Conservation (phyloP, 1,284 basidiomycete species). For the Microbotryum violaceum region DNA sequence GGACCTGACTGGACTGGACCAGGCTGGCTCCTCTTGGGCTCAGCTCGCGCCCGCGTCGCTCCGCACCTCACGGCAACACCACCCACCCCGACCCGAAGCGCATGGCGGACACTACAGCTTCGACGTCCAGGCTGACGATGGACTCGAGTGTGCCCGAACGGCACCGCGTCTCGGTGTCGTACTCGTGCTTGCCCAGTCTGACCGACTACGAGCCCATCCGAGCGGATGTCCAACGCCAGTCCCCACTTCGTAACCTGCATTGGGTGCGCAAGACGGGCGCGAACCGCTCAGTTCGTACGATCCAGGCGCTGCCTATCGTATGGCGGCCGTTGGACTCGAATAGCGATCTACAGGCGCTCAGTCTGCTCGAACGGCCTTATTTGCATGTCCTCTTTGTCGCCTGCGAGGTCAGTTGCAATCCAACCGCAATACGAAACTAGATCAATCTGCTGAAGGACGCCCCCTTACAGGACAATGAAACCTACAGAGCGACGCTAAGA, state of each 20-base stretch:
- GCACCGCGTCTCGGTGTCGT: conserved; percentile 19
- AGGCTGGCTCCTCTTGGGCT: neutral
- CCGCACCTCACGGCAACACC: neutral
- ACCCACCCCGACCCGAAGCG: neutral
- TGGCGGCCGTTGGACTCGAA: conserved; percentile 52
- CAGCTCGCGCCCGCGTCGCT: neutral
- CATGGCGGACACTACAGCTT: neutral
- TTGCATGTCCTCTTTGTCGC: conserved; percentile 75
- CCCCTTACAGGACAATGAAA: conserved; percentile 63
- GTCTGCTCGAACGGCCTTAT: conserved; percentile 74
- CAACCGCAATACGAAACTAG: neutral
- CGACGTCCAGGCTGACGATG: neutral
- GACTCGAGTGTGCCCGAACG: neutral
- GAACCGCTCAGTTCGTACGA: conserved; percentile 65
- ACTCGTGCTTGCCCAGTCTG: conserved; percentile 17
- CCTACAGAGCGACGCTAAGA: conserved; percentile 66
- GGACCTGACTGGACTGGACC: neutral
- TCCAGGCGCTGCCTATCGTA: conserved; percentile 73
- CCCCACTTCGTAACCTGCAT: conserved; percentile 79
- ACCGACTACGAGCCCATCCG: conserved; percentile 43
- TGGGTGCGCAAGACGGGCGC: conserved; percentile 63
- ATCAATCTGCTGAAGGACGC: too few relatives aligned
- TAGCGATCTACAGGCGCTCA: conserved; percentile 57
- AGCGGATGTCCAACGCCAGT: conserved; percentile 54
- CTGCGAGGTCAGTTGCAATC: conserved; percentile 61